Evolutionary conservation across 225 moss, liverwort and hornwort genomes (phyloP), one percentile per base, ranked within the genome.

Genomic region (Antitrichia curtipendula): DNA sequence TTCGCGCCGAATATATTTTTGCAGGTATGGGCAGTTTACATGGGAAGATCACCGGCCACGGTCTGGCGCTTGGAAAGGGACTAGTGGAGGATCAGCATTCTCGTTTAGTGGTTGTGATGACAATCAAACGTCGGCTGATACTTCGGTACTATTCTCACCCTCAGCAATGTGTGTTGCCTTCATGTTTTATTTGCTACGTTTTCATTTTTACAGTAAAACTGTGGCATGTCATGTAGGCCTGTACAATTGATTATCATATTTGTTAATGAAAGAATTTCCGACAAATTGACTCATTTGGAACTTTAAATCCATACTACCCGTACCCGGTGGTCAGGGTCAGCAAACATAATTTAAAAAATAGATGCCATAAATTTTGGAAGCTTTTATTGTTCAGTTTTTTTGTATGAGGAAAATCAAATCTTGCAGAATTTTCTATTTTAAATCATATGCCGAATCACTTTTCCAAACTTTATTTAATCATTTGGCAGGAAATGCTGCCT

Each of bases 31-130:
- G 50, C 92, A 91, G 31, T 97, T 96, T 87, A 86, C 84, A 32
- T 98, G 98, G 99, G 96, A 99, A 89, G 97, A 99, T 91, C 95
- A 97, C 16, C 89, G 95, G 40, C 95, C 97, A 53, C 66, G 74
- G 53, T 29, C 60, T 88, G 95, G 95, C 45, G 85, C 52, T 64
- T 96, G 91, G 91, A 97, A 95, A 90, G 99, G 99, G 68, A 96
- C 99, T 52, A 92, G 45, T 81, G 99, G 99, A 78, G 99, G 99
- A 80, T 89, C 90, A 88, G 96, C 94, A 68, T 96, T 92, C 88
- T 96, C 97, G 63, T 99, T 99, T 87, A 99, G 99, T 91, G 99
- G 99, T 70, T 99, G 99, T 88, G 97, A 95, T 75, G 99, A 99
- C 60, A 17, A 88, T 75, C 97, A 99, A 92, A 99, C 99, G 54